Base-by-base conservation (phyloP, 2,329 filamentous ascomycete species). In the Microsporum canis region DNA sequence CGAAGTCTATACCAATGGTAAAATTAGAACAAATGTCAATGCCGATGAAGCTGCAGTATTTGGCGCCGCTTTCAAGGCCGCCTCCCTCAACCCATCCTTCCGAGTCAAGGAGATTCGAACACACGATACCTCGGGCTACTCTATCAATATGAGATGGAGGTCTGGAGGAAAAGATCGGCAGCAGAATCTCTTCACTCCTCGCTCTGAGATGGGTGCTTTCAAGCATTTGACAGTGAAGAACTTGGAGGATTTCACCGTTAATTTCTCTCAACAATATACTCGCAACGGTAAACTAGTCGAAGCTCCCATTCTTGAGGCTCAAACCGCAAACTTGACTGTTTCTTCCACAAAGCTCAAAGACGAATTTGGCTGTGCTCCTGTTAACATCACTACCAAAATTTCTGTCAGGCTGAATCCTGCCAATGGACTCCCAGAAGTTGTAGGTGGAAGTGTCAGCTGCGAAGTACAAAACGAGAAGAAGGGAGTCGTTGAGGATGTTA, bases 1-100 rank as follows among this genome's bases (percentile, higher is more conserved):
- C 14, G 91, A 96, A 76, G 83, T 84, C 64, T 75, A 88, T 49
- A 83, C 81, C 17, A 75, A 85, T 5, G 84, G 88, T 58, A 96
- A 95, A 79, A 80, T 99, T 63, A 87, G 91, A 65, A 88, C 87
- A 70, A 99, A 95, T 68, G 94, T 99, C 71, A 99, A 99, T 77
- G 88, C 92, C 8, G 94, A 99, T 69, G 94, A 99, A 76, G 88
- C 94, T 29, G 94, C 94, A 58, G 94, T 95, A 7, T 95, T 97
- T 73, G 94, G 94, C 68, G 92, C 94, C 60, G 91, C 88, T 33
- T 97, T 99, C 81, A 89, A 91, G 71, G 94, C 89, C 58, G 94
- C 94, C 59, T 85, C 89, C 67, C 81, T 99, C 62, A 96, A 90
- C 76, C 91, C 92, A 45, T 92, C 88, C 72, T 99, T 99, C 84